Evolutionary conservation across 2,329 filamentous ascomycete species (phyloP).

Genomic region (Aureobasidium sp.): DNA sequence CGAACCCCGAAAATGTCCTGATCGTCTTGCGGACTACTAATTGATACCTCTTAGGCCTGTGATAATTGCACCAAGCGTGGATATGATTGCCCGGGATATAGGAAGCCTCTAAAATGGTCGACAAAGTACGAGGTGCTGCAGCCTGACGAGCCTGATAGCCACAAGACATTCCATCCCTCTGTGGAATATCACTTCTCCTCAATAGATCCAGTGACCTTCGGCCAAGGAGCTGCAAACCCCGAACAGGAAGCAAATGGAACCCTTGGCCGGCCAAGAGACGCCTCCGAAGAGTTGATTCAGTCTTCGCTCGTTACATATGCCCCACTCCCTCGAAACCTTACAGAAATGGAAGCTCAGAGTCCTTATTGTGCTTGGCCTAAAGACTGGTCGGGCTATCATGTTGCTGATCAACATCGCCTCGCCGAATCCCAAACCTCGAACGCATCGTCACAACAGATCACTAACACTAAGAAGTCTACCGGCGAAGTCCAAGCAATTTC

Average conservation of each 20-base stretch:
- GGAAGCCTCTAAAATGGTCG: conserved; percentile 42
- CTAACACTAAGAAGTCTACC: not conserved
- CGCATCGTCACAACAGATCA: not conserved
- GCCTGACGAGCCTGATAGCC: conserved; percentile 21
- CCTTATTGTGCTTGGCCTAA: not conserved
- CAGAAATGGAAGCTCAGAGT: not conserved
- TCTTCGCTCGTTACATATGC: not conserved
- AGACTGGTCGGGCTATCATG: not conserved
- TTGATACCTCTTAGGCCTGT: conserved; percentile 25
- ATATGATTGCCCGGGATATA: conserved; percentile 41
- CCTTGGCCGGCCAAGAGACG: not conserved
- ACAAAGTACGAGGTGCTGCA: conserved; percentile 43
- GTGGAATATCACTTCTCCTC: conserved; percentile 19
- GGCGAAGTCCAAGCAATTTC: not conserved
- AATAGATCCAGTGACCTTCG: conserved; percentile 18
- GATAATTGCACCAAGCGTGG: conserved; percentile 39
- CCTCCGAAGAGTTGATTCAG: not conserved
- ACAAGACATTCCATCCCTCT: conserved; percentile 11
- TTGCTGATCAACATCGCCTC: not conserved
- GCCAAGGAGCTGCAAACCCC: not conserved
- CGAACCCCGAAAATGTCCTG: too few relatives aligned
- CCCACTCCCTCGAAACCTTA: not conserved
- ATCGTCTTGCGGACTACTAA: too few relatives aligned
- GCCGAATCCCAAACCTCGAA: not conserved
- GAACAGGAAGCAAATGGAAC: not conserved